These are phyloP conservation scores for Paraurostyla sp. DNA, from an alignment of 73 alveolate species.

Conservation along the genomic window DNA sequence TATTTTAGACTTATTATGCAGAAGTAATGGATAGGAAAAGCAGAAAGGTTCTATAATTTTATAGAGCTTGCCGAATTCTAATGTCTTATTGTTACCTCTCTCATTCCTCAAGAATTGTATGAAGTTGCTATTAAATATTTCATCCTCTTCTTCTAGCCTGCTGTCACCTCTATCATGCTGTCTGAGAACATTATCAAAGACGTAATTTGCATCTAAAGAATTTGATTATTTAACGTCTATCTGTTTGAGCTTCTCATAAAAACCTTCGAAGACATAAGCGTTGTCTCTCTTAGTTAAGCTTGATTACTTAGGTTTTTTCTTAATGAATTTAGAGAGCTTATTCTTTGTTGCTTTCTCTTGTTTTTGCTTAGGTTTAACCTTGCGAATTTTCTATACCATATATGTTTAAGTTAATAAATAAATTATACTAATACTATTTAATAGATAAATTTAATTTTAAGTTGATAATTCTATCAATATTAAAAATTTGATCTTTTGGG, in stretches of 20 bases:
- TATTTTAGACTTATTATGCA: slow-evolving; percentile 55
- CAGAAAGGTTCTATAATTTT: slow-evolving; percentile 50
- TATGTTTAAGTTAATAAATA: neutral
- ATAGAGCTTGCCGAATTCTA: slow-evolving; percentile 49
- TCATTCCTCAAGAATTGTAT: slow-evolving; percentile 41
- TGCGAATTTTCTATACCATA: slow-evolving; percentile 63
- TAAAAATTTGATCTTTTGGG: too few species aligned
- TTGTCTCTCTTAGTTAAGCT: slow-evolving; percentile 47
- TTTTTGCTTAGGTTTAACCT: slow-evolving; percentile 58
- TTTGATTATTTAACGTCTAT: slow-evolving; percentile 48
- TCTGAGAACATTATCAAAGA: slow-evolving; percentile 46
- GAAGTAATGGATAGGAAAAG: slow-evolving; percentile 57
- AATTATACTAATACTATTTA: too few species aligned
- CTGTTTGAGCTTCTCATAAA: slow-evolving; percentile 58
- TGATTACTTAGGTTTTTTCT: slow-evolving; percentile 31
- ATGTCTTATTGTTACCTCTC: slow-evolving; percentile 45
- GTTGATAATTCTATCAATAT: too few species aligned
- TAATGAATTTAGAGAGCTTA: slow-evolving; percentile 42
- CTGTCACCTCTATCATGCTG: slow-evolving; percentile 16
- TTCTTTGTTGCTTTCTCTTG: slow-evolving; percentile 27
- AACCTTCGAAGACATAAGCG: slow-evolving; percentile 65
- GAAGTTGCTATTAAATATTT: slow-evolving; percentile 50
- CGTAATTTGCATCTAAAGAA: slow-evolving; percentile 27
- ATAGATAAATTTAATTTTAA: too few species aligned
- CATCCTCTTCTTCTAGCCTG: too few species aligned